Base-by-base conservation (phyloP, 1,284 basidiomycete genomes). In the Anthracocystis setariae region DNA sequence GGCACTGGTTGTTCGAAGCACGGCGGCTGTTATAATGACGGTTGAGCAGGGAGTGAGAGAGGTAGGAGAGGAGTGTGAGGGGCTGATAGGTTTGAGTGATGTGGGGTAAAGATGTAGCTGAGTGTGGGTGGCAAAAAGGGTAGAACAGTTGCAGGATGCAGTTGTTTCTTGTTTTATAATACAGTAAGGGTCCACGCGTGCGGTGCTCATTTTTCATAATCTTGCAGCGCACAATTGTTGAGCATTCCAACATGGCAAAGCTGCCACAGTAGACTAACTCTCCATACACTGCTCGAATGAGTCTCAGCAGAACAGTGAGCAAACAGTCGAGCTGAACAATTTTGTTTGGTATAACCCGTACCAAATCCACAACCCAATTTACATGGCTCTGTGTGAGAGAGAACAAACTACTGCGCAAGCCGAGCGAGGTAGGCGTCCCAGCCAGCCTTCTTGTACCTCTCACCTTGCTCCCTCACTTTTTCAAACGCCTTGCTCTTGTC, bases 391-490 rank as follows among this genome's bases (percentile, higher is more conserved):
- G n/a, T n/a, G n/a, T n/a, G n/a, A n/a, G n/a, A n/a, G n/a, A n/a
- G n/a, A n/a, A n/a, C n/a, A n/a, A n/a, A 57, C 46, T 52, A 32
- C 20, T 61, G 50, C 9, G 65, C 63, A 29, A 78, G 63, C 17
- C 78, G 78, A 64, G 88, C 86, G 76, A 89, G 82, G 84, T 98
- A 98, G 18, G 96, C 94, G 48, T 88, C 86, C 96, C 95, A 98
- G 0, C 95, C 95, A 69, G 90, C 93, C 56, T 85, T 84, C 80
- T 88, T 88, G 83, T 98, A 98, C 78, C 90, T 87, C 83, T 91
- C 88, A 5, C 93, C 93, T 81, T 93, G 91, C 42, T 85, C 85
- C 71, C 86, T 85, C 39, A 91, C 89, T 56, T 86, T 85, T 2
- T 33, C 70, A n/a, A 82, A 59, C 3, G 78, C 81, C 8, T 88